These are phyloP conservation scores for Coelastrella sp. DNA, from an alignment of 139 green algal genomes.

Conservation along the genomic window DNA sequence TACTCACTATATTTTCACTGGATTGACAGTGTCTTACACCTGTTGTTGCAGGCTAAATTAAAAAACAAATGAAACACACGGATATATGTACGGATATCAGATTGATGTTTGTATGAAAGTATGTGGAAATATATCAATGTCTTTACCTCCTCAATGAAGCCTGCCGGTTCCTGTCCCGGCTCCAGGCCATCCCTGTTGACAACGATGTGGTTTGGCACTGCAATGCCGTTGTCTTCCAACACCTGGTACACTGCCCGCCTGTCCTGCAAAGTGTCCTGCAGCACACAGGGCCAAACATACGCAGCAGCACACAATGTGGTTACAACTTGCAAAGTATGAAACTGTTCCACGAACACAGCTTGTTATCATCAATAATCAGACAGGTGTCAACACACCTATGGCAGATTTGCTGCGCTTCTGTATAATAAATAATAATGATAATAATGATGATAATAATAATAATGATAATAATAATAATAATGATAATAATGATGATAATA, in stretches of 20 bases:
- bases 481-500: too few species aligned
- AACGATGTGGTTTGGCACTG: constrained; percentile 90
- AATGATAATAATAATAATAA: too few species aligned
- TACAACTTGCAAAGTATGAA: too few species aligned
- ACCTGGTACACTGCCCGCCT: constrained; percentile 53
- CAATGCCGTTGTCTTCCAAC: constrained; percentile 68
- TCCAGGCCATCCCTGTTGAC: constrained; percentile 78
- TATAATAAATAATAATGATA: too few species aligned
- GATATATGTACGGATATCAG: neutral
- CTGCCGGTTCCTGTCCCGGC: constrained; percentile 60
- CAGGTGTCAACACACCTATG: neutral
- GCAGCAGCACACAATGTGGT: neutral
- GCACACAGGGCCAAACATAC: neutral
- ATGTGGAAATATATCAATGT: neutral
- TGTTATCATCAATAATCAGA: too few species aligned
- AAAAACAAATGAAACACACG: too few species aligned
- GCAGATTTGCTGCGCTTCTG: neutral
- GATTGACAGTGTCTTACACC: too few species aligned
- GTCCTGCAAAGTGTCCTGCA: constrained; percentile 92
- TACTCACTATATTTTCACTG: too few species aligned
- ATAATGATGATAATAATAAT: too few species aligned
- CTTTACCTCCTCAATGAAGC: constrained; percentile 85
- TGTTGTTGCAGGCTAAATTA: too few species aligned
- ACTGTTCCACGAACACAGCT: too few species aligned
- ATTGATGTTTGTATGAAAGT: neutral